Conservation (phyloP, 257 asterid species). For the Jacaranda mimosifolia region DNA sequence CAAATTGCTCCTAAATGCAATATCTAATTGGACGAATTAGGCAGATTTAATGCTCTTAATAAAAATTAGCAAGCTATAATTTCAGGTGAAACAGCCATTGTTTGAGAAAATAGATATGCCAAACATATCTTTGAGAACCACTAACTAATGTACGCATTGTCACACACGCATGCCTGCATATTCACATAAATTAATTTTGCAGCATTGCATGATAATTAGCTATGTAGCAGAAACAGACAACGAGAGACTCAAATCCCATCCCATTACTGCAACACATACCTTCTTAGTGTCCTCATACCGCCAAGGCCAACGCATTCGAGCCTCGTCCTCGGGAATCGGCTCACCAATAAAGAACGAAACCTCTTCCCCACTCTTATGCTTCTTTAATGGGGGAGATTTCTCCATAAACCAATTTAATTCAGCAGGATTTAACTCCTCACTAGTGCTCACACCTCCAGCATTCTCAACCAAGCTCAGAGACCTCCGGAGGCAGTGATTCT, state of each 20-base stretch:
- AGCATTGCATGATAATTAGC: background rate
- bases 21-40: too few relatives aligned
- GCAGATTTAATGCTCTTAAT: too few relatives aligned
- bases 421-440: slow-evolving; percentile 23
- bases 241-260: slow-evolving; percentile 11
- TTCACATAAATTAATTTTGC: background rate
- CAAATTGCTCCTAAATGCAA: slow-evolving; percentile 1
- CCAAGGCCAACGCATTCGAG: slow-evolving; percentile 57
- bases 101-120: too few relatives aligned
- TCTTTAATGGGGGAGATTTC: slow-evolving; percentile 45
- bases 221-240: background rate
- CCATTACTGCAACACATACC: slow-evolving; percentile 38
- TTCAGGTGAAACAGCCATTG: too few relatives aligned
- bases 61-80: too few relatives aligned
- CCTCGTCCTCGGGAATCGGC: slow-evolving; percentile 51
- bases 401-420: slow-evolving; percentile 22
- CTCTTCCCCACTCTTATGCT: slow-evolving; percentile 34
- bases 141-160: too few relatives aligned
- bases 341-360: slow-evolving; percentile 48
- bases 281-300: slow-evolving; percentile 47
- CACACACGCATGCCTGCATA: too few relatives aligned
- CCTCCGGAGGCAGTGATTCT: slow-evolving; percentile 28
- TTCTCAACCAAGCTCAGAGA: slow-evolving; percentile 48
- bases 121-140: too few relatives aligned
- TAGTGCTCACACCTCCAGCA: slow-evolving; percentile 39